phyloP scores from a whole-genome alignment of 129 eudicot species.

The Saposhnikovia divaricata region DNA sequence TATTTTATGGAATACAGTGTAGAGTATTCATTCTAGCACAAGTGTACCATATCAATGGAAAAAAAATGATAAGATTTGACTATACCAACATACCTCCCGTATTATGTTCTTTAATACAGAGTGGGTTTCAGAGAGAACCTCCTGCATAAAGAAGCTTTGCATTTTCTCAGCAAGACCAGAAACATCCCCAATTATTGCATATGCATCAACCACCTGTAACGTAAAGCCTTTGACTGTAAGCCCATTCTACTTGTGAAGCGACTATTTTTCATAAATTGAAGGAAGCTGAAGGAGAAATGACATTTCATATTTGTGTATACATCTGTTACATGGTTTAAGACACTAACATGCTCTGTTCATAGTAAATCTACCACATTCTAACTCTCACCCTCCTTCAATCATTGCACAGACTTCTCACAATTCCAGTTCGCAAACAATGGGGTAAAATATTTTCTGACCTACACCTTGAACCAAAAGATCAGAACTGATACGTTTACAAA shows the following conservation, averaged over 20 bases:
- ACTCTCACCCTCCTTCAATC: background rate
- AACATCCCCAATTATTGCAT: conserved; percentile 96
- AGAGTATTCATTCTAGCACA: background rate
- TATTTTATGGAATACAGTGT: background rate
- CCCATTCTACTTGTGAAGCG: background rate
- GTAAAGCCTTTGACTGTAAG: background rate
- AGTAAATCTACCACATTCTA: background rate
- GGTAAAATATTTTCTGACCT: background rate
- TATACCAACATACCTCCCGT: conserved; percentile 45
- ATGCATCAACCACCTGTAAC: conserved; percentile 93
- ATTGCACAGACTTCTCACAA: background rate
- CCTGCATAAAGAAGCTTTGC: conserved; percentile 92
- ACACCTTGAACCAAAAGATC: background rate
- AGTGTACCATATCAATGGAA: background rate
- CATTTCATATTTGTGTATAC: background rate
- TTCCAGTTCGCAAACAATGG: background rate
- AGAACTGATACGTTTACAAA: background rate
- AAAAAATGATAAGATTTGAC: background rate
- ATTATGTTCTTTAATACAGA: conserved; percentile 50
- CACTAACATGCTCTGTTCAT: background rate
- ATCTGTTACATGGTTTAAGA: background rate
- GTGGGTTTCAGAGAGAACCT: conserved; percentile 84
- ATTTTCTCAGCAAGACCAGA: conserved; percentile 95
- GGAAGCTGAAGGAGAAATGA: background rate
- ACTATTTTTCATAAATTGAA: background rate